phyloP scores from a whole-genome alignment of 1,284 basidiomycete species.

The Ceratorhiza oryzae-sativae region DNA sequence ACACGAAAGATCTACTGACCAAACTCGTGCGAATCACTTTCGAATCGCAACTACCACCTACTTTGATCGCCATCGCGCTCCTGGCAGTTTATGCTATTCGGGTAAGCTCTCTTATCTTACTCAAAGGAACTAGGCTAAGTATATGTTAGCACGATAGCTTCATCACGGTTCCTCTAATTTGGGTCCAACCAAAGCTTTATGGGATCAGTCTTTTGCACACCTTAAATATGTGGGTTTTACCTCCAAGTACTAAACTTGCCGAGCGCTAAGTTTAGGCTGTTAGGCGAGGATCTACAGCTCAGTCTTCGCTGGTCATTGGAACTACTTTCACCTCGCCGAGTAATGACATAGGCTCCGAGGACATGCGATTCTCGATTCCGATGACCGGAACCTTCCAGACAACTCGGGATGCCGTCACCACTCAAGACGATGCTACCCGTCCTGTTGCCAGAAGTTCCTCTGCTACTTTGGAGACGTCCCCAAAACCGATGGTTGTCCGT shows the following conservation, averaged over 20 bases:
- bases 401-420: no score
- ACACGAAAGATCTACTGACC: background rate
- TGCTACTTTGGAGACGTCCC: no score
- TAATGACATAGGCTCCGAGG: background rate
- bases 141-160: constrained; percentile 13
- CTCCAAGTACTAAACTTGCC: background rate
- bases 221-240: background rate
- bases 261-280: background rate
- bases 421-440: background rate
- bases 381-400: background rate
- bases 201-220: constrained; percentile 29
- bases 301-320: background rate
- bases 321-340: background rate
- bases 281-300: background rate
- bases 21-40: constrained; percentile 22
- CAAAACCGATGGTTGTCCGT: no score
- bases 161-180: constrained; percentile 12
- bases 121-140: background rate
- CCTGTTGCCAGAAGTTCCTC: no score
- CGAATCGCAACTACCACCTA: constrained; percentile 24
- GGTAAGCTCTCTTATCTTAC: background rate
- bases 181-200: constrained; percentile 25
- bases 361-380: background rate
- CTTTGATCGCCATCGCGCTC: constrained; percentile 13
- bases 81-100: background rate